These are phyloP conservation scores for Colletotrichum sansevieriae DNA, from an alignment of 2,329 filamentous ascomycete species.

Conservation along the genomic window DNA sequence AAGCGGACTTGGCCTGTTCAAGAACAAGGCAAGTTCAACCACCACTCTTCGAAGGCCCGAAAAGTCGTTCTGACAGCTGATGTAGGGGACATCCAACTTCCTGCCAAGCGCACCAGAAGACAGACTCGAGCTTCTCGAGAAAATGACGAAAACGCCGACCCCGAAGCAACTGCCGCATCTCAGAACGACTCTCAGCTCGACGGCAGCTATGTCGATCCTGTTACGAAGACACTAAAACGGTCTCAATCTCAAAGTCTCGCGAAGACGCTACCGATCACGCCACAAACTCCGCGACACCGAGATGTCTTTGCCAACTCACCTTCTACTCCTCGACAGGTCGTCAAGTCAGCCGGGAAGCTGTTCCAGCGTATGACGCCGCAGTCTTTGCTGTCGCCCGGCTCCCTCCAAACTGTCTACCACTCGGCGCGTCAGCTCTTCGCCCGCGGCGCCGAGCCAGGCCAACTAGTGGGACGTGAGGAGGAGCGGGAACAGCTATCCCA, in stretches of 20 bases:
- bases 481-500: conserved; percentile 72
- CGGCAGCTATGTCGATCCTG: conserved; percentile 49
- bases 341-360: conserved; percentile 81
- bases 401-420: conserved; percentile 84
- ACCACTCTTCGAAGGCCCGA: neutral
- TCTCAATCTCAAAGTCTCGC: conserved; percentile 49
- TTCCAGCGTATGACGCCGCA: conserved; percentile 84
- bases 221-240: conserved; percentile 45
- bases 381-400: conserved; percentile 77
- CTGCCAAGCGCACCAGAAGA: conserved; percentile 62
- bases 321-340: conserved; percentile 85
- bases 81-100: conserved; percentile 45
- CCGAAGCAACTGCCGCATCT: conserved; percentile 53
- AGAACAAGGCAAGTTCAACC: conserved; percentile 42
- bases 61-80: conserved; percentile 20
- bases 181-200: conserved; percentile 60
- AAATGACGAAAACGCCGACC: conserved; percentile 77
- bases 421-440: conserved; percentile 89
- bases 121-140: conserved; percentile 57
- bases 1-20: conserved; percentile 44
- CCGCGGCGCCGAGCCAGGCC: conserved; percentile 79
- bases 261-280: conserved; percentile 70
- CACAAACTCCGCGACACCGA: conserved; percentile 81
- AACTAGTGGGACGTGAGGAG: conserved; percentile 82
- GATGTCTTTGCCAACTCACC: conserved; percentile 81